phyloP scores from a whole-genome alignment of 768 basidiomycete species.

The Podaxis rugospora region DNA sequence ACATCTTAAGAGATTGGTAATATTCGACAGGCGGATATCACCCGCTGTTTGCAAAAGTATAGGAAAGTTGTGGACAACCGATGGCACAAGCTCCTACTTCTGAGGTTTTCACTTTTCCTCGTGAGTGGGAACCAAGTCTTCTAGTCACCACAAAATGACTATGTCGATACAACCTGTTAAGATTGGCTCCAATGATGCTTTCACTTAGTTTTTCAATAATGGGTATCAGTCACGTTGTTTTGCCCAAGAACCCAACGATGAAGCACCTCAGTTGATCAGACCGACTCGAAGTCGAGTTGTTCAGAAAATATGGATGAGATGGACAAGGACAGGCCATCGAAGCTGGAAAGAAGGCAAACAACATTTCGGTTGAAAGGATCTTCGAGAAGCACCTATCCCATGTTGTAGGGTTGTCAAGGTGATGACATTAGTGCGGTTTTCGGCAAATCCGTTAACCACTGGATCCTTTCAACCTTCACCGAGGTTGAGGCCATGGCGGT shows the following conservation, averaged over 20 bases:
- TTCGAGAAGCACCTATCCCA: neutral
- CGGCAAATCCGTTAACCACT: neutral
- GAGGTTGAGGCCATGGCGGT: neutral
- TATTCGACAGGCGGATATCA: neutral
- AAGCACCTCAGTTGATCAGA: neutral
- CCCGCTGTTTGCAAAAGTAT: neutral
- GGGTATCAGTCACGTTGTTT: neutral
- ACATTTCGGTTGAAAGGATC: neutral
- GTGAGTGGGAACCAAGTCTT: neutral
- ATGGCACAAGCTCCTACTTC: neutral
- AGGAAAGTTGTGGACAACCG: neutral
- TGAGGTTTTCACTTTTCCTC: neutral
- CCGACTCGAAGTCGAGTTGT: neutral
- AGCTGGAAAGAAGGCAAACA: neutral
- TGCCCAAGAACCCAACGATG: neutral
- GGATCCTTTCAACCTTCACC: neutral
- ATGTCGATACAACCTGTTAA: neutral
- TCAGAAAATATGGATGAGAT: too few species aligned
- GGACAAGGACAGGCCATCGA: neutral
- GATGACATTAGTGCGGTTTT: neutral
- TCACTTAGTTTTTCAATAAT: neutral
- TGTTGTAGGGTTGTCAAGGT: neutral
- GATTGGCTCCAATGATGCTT: neutral
- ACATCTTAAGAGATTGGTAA: neutral
- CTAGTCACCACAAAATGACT: too few species aligned